Evolutionary conservation across 352 stramenopile species (phyloP), one percentile per base, ranked within the genome.

Genomic region (Pythium sp.): DNA sequence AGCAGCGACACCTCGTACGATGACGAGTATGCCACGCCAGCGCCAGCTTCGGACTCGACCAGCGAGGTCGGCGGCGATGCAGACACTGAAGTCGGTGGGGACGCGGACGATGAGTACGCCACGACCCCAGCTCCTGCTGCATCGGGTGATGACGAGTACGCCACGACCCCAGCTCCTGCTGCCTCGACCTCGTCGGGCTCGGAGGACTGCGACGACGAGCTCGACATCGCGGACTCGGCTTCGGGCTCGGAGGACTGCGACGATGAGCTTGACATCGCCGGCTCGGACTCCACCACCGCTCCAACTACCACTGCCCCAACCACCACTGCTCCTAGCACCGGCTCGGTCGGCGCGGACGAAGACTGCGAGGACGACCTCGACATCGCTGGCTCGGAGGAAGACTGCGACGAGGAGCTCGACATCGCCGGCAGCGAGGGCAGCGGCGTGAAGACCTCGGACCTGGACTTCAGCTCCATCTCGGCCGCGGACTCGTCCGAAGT

Each of bases 381-480:
- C 24, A 67, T 77, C 41, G 71, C 68, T 0, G 46, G 57, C 11
- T 58, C 60, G 36, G 62, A 67, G 15, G 61, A 67, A 36, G 36
- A 67, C 67, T n/a, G 58, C 58, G 41, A 75, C 20, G 72, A 63
- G 1, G 75, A 72, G 9, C 62, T 78, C 5, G 71, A 80, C n/a
- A 66, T 77, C 30, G 71, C 68, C 12, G 68, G 68, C 54, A 61
- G 47, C 15, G 61, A 34, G 30, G 30, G 69, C 30, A 72, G 70
- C 49, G 69, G 68, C 54, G 60, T 70, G 26, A 71, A 70, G 4
- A 75, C 67, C 26, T 74, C 75, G 54, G 68, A 69, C 67, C 73
- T 82, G 46, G 64, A 68, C 58, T 85, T 85, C 57, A 62, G 49
- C 46, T 72, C 61, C 41, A 36, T 82, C 56, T 36, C 63, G 54